These are phyloP conservation scores for Podaxis rugospora DNA, from an alignment of 768 basidiomycete species.

Conservation along the genomic window DNA sequence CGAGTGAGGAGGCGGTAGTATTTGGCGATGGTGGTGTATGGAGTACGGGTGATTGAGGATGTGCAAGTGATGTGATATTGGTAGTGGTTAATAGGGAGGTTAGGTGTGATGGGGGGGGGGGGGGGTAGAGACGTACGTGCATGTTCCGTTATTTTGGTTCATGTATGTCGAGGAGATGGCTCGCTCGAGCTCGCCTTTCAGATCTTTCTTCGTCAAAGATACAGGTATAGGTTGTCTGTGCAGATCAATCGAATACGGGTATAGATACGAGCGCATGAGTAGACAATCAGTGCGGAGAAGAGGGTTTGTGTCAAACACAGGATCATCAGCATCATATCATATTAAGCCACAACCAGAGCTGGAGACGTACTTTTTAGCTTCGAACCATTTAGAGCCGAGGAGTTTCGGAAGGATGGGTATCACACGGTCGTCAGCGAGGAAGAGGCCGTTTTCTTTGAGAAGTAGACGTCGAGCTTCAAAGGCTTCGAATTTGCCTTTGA, in stretches of 20 bases:
- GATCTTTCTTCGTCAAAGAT: constrained; percentile 79
- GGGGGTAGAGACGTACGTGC: constrained; percentile 60
- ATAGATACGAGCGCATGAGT: not conserved
- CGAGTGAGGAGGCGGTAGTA: not conserved
- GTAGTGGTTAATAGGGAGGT: not conserved
- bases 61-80: not conserved
- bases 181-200: constrained; percentile 89
- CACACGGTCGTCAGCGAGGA: constrained; percentile 90
- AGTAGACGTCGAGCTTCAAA: constrained; percentile 81
- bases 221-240: constrained; percentile 93
- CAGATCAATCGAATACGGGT: not conserved
- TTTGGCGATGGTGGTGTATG: not conserved
- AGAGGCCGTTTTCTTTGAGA: constrained; percentile 85
- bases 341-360: not conserved
- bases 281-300: not conserved
- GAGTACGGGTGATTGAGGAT: not conserved
- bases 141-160: constrained; percentile 92
- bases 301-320: not conserved
- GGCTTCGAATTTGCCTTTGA: constrained; percentile 90
- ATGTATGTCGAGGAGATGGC: constrained; percentile 94
- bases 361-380: constrained; percentile 84
- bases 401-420: constrained; percentile 83
- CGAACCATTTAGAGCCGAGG: constrained; percentile 87
- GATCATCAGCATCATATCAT: not conserved
- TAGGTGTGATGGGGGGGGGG: not conserved